A percentile compares a stretch with the other conserved stretches of the same genome.
phyloP scores from a whole-genome alignment of 225 moss, liverwort and hornwort species.

The Marchantia polymorpha region DNA sequence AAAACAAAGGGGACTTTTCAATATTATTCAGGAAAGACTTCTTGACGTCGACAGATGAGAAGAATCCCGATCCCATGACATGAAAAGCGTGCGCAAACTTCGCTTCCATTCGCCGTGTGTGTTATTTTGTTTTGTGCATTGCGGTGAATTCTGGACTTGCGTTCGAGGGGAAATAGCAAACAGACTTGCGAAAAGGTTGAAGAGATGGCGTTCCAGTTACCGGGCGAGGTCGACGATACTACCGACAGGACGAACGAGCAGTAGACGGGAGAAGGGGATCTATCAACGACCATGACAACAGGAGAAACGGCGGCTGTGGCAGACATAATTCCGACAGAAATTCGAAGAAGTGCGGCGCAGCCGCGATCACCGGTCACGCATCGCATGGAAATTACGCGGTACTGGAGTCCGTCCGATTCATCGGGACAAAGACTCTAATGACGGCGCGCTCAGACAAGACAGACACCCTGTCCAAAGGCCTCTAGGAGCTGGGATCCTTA shows the following conservation, averaged over 20 bases:
- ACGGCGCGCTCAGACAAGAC: constrained; percentile 9
- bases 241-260: background rate
- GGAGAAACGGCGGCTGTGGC: constrained; percentile 17
- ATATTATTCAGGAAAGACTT: too few species aligned
- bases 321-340: constrained; percentile 19
- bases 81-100: too few species aligned
- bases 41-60: too few species aligned
- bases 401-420: background rate
- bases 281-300: background rate
- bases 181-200: too few species aligned
- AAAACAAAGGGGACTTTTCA: too few species aligned
- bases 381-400: background rate
- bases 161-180: too few species aligned
- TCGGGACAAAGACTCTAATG: background rate
- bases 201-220: too few species aligned
- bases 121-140: too few species aligned
- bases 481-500: background rate
- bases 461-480: background rate
- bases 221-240: too few species aligned
- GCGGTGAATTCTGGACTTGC: too few species aligned
- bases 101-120: too few species aligned
- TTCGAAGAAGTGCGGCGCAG: constrained; percentile 7
- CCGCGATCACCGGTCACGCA: constrained; percentile 2
- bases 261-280: background rate
- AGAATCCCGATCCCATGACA: too few species aligned